Evolutionary conservation across 148 eudicot species (phyloP), one percentile per base, ranked within the genome.

Genomic region (Silene conica): DNA sequence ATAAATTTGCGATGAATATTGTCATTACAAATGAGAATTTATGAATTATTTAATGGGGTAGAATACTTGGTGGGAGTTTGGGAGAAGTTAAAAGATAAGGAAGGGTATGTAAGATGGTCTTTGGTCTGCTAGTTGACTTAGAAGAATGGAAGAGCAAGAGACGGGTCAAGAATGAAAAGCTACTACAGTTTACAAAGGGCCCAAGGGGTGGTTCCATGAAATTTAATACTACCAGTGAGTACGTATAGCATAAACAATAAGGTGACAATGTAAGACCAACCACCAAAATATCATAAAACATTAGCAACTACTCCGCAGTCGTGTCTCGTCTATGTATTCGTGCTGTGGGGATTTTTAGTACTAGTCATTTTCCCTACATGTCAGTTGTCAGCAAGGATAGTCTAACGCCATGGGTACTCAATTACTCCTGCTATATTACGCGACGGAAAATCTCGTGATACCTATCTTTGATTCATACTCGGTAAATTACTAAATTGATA

Each of bases 161-260:
- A 67, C 55, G 55, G 55, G 79, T 76, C 79, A 76, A 76, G 14
- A 15, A 16, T 23, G 25, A 67, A 46, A 59, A 25, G 73, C 73
- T 25, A 15, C 9, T 14, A 46, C 5, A 63, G 22, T 63, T 23
- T 12, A 59, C 26, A 73, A 19, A 41, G 68, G 19, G 2, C 12
- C 67, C 26, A 73, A 19, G 57, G 68, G 19, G 2, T 59, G 28
- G 45, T 76, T 76, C 79, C 57, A 9, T 1, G 79, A 58, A 76
- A 69, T 69, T 69, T 60, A 61, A 21, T 46, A 45, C 14, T 18
- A 50, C n/a, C n/a, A n/a, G n/a, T n/a, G n/a, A n/a, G n/a, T n/a
- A n/a, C n/a, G 0, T 38, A 26, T 26, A 6, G 1, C 31, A 23
- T 14, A 52, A 52, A 61, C 11, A n/a, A 63, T 28, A 63, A 16